A percentile compares a stretch with the other conserved stretches of the same genome.
phyloP scores from a whole-genome alignment of 176 grass and related monocot genomes.

The maize (Zea mays) region DNA sequence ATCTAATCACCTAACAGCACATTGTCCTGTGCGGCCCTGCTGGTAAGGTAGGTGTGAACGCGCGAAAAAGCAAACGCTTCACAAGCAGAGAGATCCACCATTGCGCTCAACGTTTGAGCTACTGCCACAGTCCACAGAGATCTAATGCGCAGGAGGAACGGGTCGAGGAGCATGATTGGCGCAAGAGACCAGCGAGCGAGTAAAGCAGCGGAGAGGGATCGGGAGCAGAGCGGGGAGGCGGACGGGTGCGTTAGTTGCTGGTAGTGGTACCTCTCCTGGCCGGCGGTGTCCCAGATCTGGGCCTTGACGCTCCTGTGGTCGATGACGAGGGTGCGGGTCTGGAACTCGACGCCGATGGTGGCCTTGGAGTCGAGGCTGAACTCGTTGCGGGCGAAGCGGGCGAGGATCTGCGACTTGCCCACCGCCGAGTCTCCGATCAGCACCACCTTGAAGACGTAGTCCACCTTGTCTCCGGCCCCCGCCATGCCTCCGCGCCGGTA shows the following conservation, averaged over 20 bases:
- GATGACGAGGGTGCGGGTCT: conserved; percentile 58
- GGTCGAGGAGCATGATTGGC: neutral
- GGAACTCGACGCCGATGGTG: conserved; percentile 98
- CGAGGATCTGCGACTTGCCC: conserved; percentile 64
- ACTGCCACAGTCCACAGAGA: neutral
- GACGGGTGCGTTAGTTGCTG: neutral
- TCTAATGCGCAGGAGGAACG: conserved; percentile 5
- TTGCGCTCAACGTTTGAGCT: neutral
- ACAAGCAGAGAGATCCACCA: conserved; percentile 22
- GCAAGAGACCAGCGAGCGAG: neutral
- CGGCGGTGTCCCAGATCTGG: conserved; percentile 83
- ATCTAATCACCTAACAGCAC: conserved; percentile 18
- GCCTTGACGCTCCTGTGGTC: conserved; percentile 59
- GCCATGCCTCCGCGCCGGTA: conserved; percentile 1
- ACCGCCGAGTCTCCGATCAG: conserved; percentile 64
- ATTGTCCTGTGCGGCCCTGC: neutral
- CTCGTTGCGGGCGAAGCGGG: conserved; percentile 69
- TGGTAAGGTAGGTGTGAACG: conserved; percentile 8
- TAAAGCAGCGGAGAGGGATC: neutral
- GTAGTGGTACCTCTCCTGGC: conserved; percentile 65
- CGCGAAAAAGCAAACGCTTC: conserved; percentile 22
- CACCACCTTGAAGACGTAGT: conserved; percentile 73
- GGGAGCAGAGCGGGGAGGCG: neutral
- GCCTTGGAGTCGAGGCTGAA: conserved; percentile 98
- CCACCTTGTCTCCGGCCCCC: conserved; percentile 43